Conservation (phyloP, 805 yeast genomes). For the Metschnikowia bowlesiae region DNA sequence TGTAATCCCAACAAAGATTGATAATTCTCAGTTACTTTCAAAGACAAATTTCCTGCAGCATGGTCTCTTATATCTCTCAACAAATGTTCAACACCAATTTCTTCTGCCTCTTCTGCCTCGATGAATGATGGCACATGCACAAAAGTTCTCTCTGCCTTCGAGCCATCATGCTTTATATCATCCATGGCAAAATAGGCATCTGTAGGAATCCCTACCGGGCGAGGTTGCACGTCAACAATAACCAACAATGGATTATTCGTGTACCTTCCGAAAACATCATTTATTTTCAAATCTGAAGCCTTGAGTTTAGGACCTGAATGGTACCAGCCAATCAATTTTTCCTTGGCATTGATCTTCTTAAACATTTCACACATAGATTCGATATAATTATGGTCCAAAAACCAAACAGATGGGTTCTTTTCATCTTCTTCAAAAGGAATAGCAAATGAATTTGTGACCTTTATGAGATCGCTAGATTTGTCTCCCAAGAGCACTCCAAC, state of each 20-base stretch:
- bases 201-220: constrained; percentile 86
- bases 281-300: constrained; percentile 84
- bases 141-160: constrained; percentile 87
- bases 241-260: constrained; percentile 76
- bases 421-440: constrained; percentile 98
- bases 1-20: constrained; percentile 84
- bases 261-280: constrained; percentile 80
- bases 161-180: constrained; percentile 94
- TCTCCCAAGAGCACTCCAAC: constrained; percentile 95
- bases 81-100: constrained; percentile 96
- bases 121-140: constrained; percentile 88
- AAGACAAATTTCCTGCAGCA: constrained; percentile 88
- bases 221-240: constrained; percentile 87
- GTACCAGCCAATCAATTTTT: constrained; percentile 97
- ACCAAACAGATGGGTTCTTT: constrained; percentile 89
- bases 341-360: constrained; percentile 95
- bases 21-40: constrained; percentile 83
- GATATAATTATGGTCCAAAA: constrained; percentile 91
- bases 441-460: constrained; percentile 90
- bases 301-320: constrained; percentile 94
- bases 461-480: constrained; percentile 49
- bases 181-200: constrained; percentile 92
- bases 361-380: constrained; percentile 98
- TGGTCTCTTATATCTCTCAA: constrained; percentile 93
- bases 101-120: constrained; percentile 99